Evolutionary conservation across 148 eudicot genomes (phyloP).

Genomic region (Persicaria maculosa): DNA sequence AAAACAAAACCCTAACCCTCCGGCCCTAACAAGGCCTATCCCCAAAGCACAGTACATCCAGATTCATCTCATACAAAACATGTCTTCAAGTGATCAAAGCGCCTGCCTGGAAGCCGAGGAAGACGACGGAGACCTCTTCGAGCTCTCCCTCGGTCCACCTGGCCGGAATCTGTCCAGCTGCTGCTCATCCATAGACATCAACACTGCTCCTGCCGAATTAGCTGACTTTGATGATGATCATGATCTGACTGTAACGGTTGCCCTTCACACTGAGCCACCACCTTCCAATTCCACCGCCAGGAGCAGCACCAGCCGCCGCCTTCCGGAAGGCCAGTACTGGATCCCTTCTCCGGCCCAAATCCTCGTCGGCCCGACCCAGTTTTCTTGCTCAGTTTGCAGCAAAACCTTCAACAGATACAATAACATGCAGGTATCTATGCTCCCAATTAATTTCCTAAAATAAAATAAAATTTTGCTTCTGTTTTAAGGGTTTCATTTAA

Average conservation of each 20-base stretch:
- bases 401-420: constrained; percentile 14
- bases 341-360: constrained; percentile 13
- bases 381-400: constrained; percentile 12
- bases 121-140: constrained; percentile 11
- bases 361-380: constrained; percentile 12
- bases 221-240: not conserved
- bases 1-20: constrained; percentile 8
- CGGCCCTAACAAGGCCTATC: not conserved
- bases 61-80: not conserved
- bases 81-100: constrained; percentile 13
- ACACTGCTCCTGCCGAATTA: not conserved
- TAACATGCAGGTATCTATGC: constrained; percentile 7
- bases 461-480: not conserved
- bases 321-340: constrained; percentile 13
- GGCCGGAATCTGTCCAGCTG: not conserved
- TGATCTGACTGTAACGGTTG: not conserved
- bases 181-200: not conserved
- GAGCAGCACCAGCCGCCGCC: not conserved
- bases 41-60: not conserved
- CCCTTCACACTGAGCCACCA: constrained; percentile 3
- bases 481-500: not conserved
- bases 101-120: constrained; percentile 10
- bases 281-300: not conserved
- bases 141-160: constrained; percentile 1
- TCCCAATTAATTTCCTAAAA: too few species aligned